Evolutionary conservation across 2,329 filamentous ascomycete species (phyloP).

Genomic region (Beauveria sp.): DNA sequence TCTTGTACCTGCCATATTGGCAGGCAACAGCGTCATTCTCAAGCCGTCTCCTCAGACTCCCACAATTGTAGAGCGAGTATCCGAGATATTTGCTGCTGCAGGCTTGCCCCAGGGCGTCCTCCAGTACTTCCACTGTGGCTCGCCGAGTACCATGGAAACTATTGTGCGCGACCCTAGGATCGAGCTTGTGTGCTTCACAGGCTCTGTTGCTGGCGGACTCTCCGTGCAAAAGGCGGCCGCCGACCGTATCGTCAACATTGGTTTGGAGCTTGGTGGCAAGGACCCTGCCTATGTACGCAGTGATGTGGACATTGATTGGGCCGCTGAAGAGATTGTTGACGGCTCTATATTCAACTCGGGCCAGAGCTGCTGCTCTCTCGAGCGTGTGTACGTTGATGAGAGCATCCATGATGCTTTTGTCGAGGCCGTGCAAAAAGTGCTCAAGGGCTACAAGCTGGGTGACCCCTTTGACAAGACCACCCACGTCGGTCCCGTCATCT

Average conservation of each 20-base stretch:
- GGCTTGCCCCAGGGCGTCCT: conserved; percentile 78
- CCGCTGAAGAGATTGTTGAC: conserved; percentile 88
- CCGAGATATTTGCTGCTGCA: conserved; percentile 68
- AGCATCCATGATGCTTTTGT: conserved; percentile 79
- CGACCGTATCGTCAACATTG: conserved; percentile 76
- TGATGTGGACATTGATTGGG: conserved; percentile 86
- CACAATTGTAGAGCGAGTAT: conserved; percentile 78
- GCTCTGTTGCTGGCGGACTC: conserved; percentile 80
- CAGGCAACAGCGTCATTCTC: conserved; percentile 84
- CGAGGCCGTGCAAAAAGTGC: conserved; percentile 67
- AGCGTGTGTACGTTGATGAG: conserved; percentile 85
- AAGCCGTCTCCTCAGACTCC: conserved; percentile 95
- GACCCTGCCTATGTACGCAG: conserved; percentile 83
- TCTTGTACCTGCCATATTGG: conserved; percentile 80
- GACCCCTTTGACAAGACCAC: conserved; percentile 74
- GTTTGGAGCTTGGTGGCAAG: conserved; percentile 88
- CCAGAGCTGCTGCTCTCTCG: conserved; percentile 93
- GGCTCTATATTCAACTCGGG: conserved; percentile 96
- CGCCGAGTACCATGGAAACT: conserved; percentile 65
- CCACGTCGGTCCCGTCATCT: conserved; percentile 83
- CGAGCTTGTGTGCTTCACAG: conserved; percentile 83
- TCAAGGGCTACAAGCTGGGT: conserved; percentile 78
- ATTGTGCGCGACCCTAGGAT: conserved; percentile 72
- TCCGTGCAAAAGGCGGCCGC: conserved; percentile 79
- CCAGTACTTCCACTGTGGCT: conserved; percentile 88